Conservation (phyloP, 148 eudicot species). For the Mesembryanthemum crystallinum region DNA sequence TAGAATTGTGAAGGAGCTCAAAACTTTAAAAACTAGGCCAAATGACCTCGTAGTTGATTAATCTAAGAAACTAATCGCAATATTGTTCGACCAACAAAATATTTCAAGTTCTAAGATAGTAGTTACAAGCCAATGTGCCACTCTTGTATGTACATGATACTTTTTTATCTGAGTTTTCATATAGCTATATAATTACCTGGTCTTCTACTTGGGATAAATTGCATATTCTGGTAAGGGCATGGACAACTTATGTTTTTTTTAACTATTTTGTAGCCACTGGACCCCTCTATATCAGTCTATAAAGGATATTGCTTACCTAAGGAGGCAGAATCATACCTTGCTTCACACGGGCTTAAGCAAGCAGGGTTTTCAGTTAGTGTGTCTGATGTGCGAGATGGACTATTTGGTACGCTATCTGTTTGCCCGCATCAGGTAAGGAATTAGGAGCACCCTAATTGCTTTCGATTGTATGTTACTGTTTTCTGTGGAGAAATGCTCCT, state of each 20-base stretch:
- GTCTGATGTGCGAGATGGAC: slow-evolving; percentile 48
- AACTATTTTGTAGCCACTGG: slow-evolving; percentile 24
- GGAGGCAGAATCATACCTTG: slow-evolving; percentile 59
- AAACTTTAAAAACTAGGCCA: no score
- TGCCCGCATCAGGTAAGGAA: slow-evolving; percentile 71
- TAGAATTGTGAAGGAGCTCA: no score
- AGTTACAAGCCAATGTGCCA: no score
- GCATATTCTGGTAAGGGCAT: not conserved
- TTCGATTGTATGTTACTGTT: not conserved
- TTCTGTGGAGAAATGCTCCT: not conserved
- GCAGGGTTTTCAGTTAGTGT: slow-evolving; percentile 53
- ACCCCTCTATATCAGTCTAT: slow-evolving; percentile 56
- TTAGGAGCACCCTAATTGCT: not conserved
- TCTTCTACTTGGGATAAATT: not conserved
- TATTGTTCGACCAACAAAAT: no score
- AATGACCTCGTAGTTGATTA: no score
- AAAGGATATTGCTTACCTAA: slow-evolving; percentile 74
- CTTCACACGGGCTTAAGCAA: slow-evolving; percentile 59
- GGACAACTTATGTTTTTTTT: not conserved
- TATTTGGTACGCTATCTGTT: slow-evolving; percentile 55
- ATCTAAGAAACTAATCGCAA: no score
- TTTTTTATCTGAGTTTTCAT: no score
- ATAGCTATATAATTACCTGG: no score
- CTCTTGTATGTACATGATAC: no score
- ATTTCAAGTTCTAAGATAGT: no score